A percentile compares a stretch with the other conserved stretches of the same genome.
Conservation (phyloP, 345 rosid genomes). For the Syzygium grande region DNA sequence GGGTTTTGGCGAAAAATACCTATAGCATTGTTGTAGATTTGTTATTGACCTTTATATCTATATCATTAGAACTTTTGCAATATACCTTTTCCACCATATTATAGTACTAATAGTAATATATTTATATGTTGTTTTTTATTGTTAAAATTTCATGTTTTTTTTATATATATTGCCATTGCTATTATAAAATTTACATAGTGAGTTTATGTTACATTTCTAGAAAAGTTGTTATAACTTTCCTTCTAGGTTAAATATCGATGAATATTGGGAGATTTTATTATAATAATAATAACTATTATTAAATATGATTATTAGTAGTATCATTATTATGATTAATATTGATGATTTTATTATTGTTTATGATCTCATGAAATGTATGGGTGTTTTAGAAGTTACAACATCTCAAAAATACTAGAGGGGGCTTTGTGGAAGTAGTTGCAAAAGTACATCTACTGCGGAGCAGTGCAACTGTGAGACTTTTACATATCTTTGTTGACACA, state of each 20-base stretch:
- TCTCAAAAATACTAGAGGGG: not conserved
- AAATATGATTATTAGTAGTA: too few species aligned
- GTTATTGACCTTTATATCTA: not conserved
- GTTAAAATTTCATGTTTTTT: not conserved
- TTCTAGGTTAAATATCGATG: not conserved
- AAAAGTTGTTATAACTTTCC: not conserved
- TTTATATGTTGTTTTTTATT: not conserved
- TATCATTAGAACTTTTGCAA: not conserved
- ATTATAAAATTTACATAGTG: not conserved
- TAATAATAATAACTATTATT: too few species aligned
- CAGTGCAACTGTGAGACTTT: not conserved
- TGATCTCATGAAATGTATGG: not conserved
- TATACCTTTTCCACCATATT: not conserved
- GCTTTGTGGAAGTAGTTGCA: not conserved
- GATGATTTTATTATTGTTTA: not conserved
- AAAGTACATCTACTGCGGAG: not conserved
- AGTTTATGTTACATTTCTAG: not conserved
- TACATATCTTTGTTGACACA: not conserved
- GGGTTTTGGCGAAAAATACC: not conserved
- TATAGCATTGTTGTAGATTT: not conserved
- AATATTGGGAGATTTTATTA: not conserved
- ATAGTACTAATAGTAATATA: accelerated
- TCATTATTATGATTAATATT: not conserved
- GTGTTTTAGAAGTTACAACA: not conserved
- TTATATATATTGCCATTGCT: not conserved